A percentile compares a stretch with the other conserved stretches of the same genome.
phyloP scores from a whole-genome alignment of 495 filamentous ascomycete species.

The Collariella sp. region DNA sequence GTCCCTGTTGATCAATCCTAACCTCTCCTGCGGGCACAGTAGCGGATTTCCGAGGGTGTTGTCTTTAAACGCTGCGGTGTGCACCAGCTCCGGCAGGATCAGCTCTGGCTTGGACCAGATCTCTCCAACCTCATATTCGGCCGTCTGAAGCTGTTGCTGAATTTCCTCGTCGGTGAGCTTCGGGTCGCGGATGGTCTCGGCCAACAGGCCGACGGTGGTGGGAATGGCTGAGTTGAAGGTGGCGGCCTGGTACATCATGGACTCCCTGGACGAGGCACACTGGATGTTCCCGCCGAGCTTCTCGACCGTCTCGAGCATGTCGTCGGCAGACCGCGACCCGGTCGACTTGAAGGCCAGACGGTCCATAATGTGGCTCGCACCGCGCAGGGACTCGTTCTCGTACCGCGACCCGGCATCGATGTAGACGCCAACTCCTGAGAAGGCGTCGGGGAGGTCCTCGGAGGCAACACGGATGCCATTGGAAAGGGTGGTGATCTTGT shows the following conservation, averaged over 20 bases:
- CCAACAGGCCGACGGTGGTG: slow-evolving; percentile 72
- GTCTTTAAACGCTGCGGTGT: slow-evolving; percentile 87
- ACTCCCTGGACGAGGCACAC: slow-evolving; percentile 89
- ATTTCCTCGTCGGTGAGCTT: slow-evolving; percentile 88
- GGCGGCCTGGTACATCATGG: slow-evolving; percentile 97
- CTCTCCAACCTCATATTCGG: slow-evolving; percentile 90
- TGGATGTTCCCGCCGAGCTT: slow-evolving; percentile 89
- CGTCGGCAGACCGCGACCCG: slow-evolving; percentile 56
- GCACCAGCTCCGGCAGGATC: slow-evolving; percentile 89
- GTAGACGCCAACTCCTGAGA: slow-evolving; percentile 92
- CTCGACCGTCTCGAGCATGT: slow-evolving; percentile 82
- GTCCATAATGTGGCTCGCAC: slow-evolving; percentile 94
- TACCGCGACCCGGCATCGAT: slow-evolving; percentile 94
- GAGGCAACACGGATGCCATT: slow-evolving; percentile 95
- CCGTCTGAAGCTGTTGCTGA: slow-evolving; percentile 73
- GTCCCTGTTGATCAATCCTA: slow-evolving; percentile 63
- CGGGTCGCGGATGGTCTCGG: slow-evolving; percentile 89
- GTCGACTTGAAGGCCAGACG: slow-evolving; percentile 96
- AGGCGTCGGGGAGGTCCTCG: slow-evolving; percentile 89
- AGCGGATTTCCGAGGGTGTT: slow-evolving; percentile 94
- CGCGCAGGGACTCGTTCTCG: slow-evolving; percentile 75
- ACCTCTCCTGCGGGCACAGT: slow-evolving; percentile 77
- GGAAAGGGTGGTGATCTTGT: slow-evolving; percentile 78
- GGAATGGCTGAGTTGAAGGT: slow-evolving; percentile 94
- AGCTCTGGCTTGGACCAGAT: slow-evolving; percentile 98